Evolutionary conservation across 2,329 filamentous ascomycete genomes (phyloP), one percentile per base, ranked within the genome.

Genomic region (Penicillium nordicum): DNA sequence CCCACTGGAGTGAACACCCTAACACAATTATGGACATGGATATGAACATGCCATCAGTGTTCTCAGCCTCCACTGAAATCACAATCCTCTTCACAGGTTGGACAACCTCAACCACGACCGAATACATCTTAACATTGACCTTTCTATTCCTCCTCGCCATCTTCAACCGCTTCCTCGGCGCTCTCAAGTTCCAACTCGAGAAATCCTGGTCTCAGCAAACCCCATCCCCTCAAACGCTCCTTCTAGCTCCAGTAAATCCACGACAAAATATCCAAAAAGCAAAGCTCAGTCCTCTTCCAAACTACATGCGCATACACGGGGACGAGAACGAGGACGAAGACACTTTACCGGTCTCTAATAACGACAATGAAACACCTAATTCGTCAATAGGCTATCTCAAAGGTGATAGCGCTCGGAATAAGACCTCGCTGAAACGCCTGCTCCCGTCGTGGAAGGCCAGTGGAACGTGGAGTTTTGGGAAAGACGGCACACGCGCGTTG

Each of bases 121-220:
- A 53, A 30, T 57, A 53, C 23, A 8, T 38, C 32, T 43, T 53
- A 3, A 48, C 54, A 0, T 21, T 57, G 11, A 11, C 29, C 6
- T 47, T 53, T 34, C n/a, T 57, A 5, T 53, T 57, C 30, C 4
- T 57, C 21, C 54, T 57, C 36, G 42, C 54, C 32, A 53, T 57
- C 11, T 41, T 57, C 29, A 53, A 53, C 30, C 54, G 54, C 5
- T 57, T 53, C 5, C 54, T 57, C 23, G 43, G 50, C 2, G 43
- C 54, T 21, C 37, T 57, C 1, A 57, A 53, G 36, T 57, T 36
- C 37, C 54, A 57, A 44, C 43, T 57, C 18, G 54, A 57, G 21
- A 40, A 27, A 32, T 34, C 42, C 10, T 48, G 49, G 54, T 23
- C 43, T 2, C 30, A 29, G 2, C 4, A 41, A 25, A 27, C 7